Conservation (phyloP, 2,329 filamentous ascomycete genomes). For the Escovopsis weberi region DNA sequence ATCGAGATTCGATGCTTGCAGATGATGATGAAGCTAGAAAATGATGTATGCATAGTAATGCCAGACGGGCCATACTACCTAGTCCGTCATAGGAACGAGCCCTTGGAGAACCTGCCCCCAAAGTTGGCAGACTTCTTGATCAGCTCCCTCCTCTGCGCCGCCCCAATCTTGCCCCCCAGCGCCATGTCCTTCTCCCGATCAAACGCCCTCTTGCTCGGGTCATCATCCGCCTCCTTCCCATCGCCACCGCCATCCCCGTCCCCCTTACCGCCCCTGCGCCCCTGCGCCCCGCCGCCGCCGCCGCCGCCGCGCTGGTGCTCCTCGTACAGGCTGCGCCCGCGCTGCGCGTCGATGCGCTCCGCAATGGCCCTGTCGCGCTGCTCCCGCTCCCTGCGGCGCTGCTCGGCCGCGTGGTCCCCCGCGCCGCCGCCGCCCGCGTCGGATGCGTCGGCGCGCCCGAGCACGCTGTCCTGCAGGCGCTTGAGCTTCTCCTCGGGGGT, state of each 20-base stretch:
- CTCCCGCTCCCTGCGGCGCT: slow-evolving; percentile 41
- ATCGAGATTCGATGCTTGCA: no score
- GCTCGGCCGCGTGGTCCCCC: slow-evolving; percentile 23
- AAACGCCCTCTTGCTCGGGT: slow-evolving; percentile 79
- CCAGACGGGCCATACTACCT: no score
- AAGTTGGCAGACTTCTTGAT: slow-evolving; percentile 69
- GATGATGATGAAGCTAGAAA: no score
- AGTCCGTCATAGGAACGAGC: slow-evolving; percentile 39
- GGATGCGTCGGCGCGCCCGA: slow-evolving; percentile 46
- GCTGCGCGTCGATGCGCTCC: slow-evolving; percentile 35
- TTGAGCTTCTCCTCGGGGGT: slow-evolving; percentile 78
- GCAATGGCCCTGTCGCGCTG: slow-evolving; percentile 34
- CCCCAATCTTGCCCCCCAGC: slow-evolving; percentile 54
- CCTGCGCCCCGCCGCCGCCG: slow-evolving; percentile 22
- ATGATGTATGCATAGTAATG: no score
- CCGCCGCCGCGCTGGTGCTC: slow-evolving; percentile 31
- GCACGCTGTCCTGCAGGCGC: slow-evolving; percentile 64
- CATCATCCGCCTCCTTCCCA: slow-evolving; percentile 53
- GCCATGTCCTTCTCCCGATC: slow-evolving; percentile 92
- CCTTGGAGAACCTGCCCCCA: slow-evolving; percentile 65
- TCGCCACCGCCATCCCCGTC: slow-evolving; percentile 33
- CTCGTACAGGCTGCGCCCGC: slow-evolving; percentile 45
- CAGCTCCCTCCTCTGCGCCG: slow-evolving; percentile 63
- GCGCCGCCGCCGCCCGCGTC: slow-evolving; percentile 23
- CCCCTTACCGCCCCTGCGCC: slow-evolving; percentile 36